Evolutionary conservation across 345 rosid species (phyloP), one percentile per base, ranked within the genome.

Genomic region (Ailanthus altissimus): DNA sequence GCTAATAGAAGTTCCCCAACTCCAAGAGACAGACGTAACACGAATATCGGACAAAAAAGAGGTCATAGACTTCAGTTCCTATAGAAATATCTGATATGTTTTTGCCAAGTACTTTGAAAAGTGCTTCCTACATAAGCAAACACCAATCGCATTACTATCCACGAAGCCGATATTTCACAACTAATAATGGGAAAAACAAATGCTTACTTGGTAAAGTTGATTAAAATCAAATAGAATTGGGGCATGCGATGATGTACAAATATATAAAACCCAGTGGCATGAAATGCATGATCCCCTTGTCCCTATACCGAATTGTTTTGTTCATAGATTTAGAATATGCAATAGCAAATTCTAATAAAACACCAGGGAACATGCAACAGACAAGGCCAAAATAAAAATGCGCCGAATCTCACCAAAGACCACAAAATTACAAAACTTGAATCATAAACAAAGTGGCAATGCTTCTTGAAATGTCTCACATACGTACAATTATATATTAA

Each of bases 321-420:
- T 56, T 36, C 63, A 10, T n/a, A n/a, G 32, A 38, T 54, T 38
- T 43, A 25, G 54, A 72, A 58, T 61, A 73, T 60, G 66, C 45
- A 62, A 58, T 43, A 21, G 42, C 47, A 61, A 68, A 50, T 38
- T 64, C 57, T 53, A 47, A 36, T 54, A 26, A 32, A 32, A n/a
- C 75, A 40, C 40, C 71, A 70, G 82, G 82, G 78, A 84, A 73
- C 86, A 81, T 32, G 47, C 84, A 79, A 50, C 58, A 53, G 84
- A 81, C 82, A 81, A 21, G 56, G 50, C 76, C 56, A 73, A 32
- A 57, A 25, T 8, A 54, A 43, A 16, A 43, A 16, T 46, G 60
- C 23, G 50, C 73, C 49, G 58, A 78, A 73, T 65, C 83, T 67
- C 72, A 77, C 80, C 79, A 51, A 67, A 67, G 67, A 16, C 78